Base-by-base conservation (phyloP, 2,329 filamentous ascomycete species). In the Thelonectria rubi region DNA sequence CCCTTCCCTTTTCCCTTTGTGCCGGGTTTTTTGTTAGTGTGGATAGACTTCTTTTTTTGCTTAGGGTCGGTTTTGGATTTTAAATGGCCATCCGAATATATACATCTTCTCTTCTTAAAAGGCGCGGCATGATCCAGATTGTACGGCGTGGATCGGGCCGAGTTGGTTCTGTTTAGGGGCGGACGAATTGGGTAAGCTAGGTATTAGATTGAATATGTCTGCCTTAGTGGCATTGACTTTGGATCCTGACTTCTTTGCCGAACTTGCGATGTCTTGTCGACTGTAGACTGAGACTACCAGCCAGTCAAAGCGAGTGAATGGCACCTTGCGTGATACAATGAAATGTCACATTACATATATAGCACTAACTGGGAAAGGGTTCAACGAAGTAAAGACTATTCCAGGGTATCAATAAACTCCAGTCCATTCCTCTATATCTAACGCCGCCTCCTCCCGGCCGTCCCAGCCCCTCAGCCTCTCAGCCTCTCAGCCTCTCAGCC, bases 401-500 rank as follows among this genome's bases (percentile, higher is more conserved):
- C 52, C 49, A 43, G 63, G 67, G 71, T 72, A 73, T 73, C 67
- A 70, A 69, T 62, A 30, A 63, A 65, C 54, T 69, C 54, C 51
- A 48, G 50, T 21, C 62, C 53, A 48, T 32, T 47, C 45, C 43
- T 40, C 47, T 12, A 42, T 49, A 43, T 40, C 49, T 34, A 42
- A 39, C 17, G 51, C 24, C 32, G 24, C 14, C 37, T 6, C 21
- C 14, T 18, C n/a, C n/a, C n/a, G n/a, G n/a, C n/a, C n/a, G n/a
- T n/a, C n/a, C n/a, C n/a, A n/a, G n/a, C n/a, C n/a, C n/a, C n/a
- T n/a, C n/a, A n/a, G n/a, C n/a, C n/a, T n/a, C n/a, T n/a, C n/a
- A n/a, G n/a, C n/a, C n/a, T n/a, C n/a, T n/a, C n/a, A n/a, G n/a
- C n/a, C n/a, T n/a, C n/a, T n/a, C n/a, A n/a, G n/a, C n/a, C n/a